Percentiles rank a stretch among this genome's conserved stretches.
These are phyloP conservation scores for Raphanus sativus DNA, from an alignment of 345 rosid species.

Conservation along the genomic window DNA sequence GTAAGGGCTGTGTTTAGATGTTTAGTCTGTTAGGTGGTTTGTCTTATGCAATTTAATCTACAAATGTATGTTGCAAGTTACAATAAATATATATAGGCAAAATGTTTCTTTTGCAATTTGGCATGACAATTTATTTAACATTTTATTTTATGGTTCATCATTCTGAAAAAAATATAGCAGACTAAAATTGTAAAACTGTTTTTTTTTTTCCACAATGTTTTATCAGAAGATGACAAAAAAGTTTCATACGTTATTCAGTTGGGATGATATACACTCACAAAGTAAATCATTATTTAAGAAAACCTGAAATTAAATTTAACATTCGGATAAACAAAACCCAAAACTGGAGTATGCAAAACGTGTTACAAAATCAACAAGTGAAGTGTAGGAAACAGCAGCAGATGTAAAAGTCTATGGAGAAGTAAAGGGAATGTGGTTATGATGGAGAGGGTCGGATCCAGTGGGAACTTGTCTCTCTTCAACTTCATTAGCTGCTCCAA, in stretches of 20 bases:
- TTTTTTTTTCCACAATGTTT: background rate
- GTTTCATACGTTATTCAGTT: background rate
- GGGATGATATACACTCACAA: background rate
- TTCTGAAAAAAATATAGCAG: background rate
- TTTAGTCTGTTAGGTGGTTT: conserved; percentile 25
- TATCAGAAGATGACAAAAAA: conserved; percentile 6
- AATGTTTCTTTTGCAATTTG: background rate
- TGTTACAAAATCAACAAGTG: conserved; percentile 6
- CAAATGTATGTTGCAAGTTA: conserved; percentile 26
- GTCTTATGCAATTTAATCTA: conserved; percentile 14
- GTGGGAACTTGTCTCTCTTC: conserved; percentile 42
- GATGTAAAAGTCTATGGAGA: conserved; percentile 6
- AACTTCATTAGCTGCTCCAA: conserved; percentile 27
- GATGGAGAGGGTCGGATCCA: conserved; percentile 44
- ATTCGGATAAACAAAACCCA: conserved; percentile 4
- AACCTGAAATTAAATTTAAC: background rate
- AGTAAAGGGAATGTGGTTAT: conserved; percentile 32
- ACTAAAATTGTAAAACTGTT: background rate
- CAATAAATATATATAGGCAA: background rate
- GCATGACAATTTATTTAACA: too few relatives aligned
- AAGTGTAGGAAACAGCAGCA: background rate
- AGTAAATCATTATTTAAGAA: background rate
- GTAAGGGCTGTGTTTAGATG: conserved; percentile 18
- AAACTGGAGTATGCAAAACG: background rate
- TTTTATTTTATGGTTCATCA: too few relatives aligned